Percentiles rank a stretch among this genome's conserved stretches.
Conservation (phyloP, 495 filamentous ascomycete species). For the Massariosphaeria phaeospora region DNA sequence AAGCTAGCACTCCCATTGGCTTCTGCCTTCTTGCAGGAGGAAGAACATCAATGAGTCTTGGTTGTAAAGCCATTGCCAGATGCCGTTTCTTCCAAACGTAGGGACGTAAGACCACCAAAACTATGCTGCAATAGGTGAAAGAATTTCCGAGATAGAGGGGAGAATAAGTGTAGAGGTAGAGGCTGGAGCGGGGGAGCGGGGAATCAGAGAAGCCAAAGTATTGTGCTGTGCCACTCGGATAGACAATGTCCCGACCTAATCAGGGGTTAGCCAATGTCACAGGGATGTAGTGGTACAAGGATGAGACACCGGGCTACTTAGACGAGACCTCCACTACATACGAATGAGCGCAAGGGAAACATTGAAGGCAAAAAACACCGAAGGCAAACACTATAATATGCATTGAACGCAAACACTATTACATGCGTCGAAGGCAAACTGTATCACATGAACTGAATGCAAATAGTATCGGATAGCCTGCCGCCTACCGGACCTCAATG, state of each 20-base stretch:
- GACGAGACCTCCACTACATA: not conserved
- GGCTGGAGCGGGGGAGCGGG: not conserved
- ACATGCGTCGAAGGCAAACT: too few relatives aligned
- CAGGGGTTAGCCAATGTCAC: not conserved
- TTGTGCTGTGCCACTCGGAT: not conserved
- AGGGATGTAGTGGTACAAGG: too few relatives aligned
- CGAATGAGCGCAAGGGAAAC: too few relatives aligned
- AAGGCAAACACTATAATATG: too few relatives aligned
- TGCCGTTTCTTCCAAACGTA: not conserved
- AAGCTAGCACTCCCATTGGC: conserved; percentile 8
- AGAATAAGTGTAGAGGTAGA: not conserved
- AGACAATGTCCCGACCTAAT: not conserved
- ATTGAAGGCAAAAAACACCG: too few relatives aligned
- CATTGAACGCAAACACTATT: too few relatives aligned
- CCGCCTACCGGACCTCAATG: not conserved
- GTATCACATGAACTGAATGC: too few relatives aligned
- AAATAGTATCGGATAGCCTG: too few relatives aligned
- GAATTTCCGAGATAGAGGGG: not conserved
- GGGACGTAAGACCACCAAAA: not conserved
- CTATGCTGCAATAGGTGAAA: not conserved
- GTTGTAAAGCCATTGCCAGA: not conserved
- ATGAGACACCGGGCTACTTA: not conserved
- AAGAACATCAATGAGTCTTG: conserved; percentile 12
- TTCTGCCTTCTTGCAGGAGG: conserved; percentile 10
- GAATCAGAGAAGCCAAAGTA: too few relatives aligned